phyloP scores from a whole-genome alignment of 352 stramenopile species.

The Phytophthora tubulina region DNA sequence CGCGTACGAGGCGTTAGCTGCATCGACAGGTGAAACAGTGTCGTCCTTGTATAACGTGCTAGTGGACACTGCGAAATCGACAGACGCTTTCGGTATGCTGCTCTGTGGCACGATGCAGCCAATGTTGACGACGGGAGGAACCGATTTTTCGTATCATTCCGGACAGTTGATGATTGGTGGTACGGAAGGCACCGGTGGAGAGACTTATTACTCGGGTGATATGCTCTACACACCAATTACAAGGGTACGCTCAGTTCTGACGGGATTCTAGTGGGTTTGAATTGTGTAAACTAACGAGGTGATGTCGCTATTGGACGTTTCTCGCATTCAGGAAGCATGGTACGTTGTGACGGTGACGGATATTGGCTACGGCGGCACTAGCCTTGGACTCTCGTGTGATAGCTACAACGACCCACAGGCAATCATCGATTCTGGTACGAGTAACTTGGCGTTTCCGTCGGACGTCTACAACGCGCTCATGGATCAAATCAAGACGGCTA shows the following conservation, averaged over 20 bases:
- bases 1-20: slow-evolving; percentile 65
- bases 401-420: slow-evolving; percentile 83
- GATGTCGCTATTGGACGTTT: slow-evolving; percentile 8
- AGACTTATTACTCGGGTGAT: slow-evolving; percentile 67
- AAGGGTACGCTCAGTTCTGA: slow-evolving; percentile 37
- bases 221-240: slow-evolving; percentile 87
- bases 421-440: slow-evolving; percentile 86
- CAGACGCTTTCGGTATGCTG: slow-evolving; percentile 78
- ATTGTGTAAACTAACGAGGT: background rate
- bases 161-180: slow-evolving; percentile 76
- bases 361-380: slow-evolving; percentile 70
- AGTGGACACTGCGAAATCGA: slow-evolving; percentile 46
- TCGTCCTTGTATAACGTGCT: slow-evolving; percentile 71
- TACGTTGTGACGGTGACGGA: slow-evolving; percentile 84
- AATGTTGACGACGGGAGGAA: slow-evolving; percentile 48
- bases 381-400: slow-evolving; percentile 66
- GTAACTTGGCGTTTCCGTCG: slow-evolving; percentile 82
- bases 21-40: slow-evolving; percentile 50
- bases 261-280: background rate
- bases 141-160: slow-evolving; percentile 63
- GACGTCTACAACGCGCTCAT: slow-evolving; percentile 84
- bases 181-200: slow-evolving; percentile 58
- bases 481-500: slow-evolving; percentile 67
- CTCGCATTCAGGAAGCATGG: slow-evolving; percentile 70
- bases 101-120: slow-evolving; percentile 85